Conservation (phyloP, 768 basidiomycete species). For the Obba rivulosa region DNA sequence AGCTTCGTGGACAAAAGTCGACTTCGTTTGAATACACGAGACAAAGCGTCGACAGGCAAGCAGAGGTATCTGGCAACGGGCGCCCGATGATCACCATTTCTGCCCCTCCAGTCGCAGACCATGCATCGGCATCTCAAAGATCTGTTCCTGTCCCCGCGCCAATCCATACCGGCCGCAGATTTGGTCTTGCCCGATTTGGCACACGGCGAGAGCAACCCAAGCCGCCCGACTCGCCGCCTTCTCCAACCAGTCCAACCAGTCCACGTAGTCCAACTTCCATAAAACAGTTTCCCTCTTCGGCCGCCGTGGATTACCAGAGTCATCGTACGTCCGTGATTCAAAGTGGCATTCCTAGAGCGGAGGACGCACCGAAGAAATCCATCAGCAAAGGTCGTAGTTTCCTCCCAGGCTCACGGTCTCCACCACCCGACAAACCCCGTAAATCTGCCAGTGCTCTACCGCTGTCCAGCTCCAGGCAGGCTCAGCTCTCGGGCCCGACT, state of each 20-base stretch:
- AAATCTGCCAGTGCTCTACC: background rate
- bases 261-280: too few species aligned
- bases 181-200: background rate
- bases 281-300: background rate
- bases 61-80: background rate
- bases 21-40: slow-evolving; percentile 19
- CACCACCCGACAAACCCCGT: background rate
- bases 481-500: background rate
- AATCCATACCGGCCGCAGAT: background rate
- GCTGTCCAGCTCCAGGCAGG: background rate
- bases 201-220: background rate
- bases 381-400: background rate
- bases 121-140: slow-evolving; percentile 1
- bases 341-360: too few species aligned
- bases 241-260: background rate
- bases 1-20: slow-evolving; percentile 19
- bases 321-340: too few species aligned
- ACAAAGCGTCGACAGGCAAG: slow-evolving; percentile 13
- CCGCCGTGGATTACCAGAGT: background rate
- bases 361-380: background rate
- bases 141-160: slow-evolving; percentile 5
- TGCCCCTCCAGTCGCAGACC: slow-evolving; percentile 11
- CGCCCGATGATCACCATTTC: slow-evolving; percentile 24
- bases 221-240: background rate
- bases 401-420: background rate